phyloP scores from a whole-genome alignment of 2,329 filamentous ascomycete species.

The Verticillium albo-atrum region DNA sequence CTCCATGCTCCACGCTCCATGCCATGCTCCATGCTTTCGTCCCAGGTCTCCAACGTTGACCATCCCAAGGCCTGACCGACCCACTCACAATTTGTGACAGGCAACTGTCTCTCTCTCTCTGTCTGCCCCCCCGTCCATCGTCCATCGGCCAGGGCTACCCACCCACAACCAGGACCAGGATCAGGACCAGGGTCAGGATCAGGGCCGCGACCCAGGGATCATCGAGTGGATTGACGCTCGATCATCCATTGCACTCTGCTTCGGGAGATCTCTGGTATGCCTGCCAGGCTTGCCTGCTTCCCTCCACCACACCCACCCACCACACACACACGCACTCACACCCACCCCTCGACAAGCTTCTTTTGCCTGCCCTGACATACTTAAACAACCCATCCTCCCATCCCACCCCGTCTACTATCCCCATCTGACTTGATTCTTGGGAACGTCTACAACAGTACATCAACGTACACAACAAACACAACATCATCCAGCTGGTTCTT shows the following conservation, averaged over 20 bases:
- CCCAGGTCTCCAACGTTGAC: slow-evolving; percentile 27
- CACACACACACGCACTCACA: slow-evolving; percentile 11
- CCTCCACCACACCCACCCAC: slow-evolving; percentile 23
- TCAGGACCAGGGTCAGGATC: neutral
- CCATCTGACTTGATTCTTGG: slow-evolving; percentile 14
- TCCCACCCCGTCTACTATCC: slow-evolving; percentile 21
- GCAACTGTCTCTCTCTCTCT: slow-evolving; percentile 26
- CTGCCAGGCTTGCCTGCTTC: slow-evolving; percentile 13
- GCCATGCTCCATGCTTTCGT: slow-evolving; percentile 22
- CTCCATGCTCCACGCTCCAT: slow-evolving; percentile 4
- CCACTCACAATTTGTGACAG: slow-evolving; percentile 56
- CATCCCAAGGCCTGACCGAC: slow-evolving; percentile 25
- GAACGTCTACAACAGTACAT: slow-evolving; percentile 9
- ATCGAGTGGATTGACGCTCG: slow-evolving; percentile 41
- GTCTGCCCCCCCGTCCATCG: neutral
- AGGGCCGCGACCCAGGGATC: neutral
- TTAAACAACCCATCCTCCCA: slow-evolving; percentile 39
- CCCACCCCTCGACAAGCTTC: slow-evolving; percentile 26
- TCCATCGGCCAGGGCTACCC: slow-evolving; percentile 26
- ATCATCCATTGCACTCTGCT: slow-evolving; percentile 37
- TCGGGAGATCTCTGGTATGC: slow-evolving; percentile 21
- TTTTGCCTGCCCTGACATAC: slow-evolving; percentile 31
- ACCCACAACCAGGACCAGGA: neutral
- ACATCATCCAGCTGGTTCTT: slow-evolving; percentile 28
- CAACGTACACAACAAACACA: slow-evolving; percentile 18